A percentile compares a stretch with the other conserved stretches of the same genome.
These are phyloP conservation scores for Opeltia flavorubescens DNA, from an alignment of 495 filamentous ascomycete genomes.

Conservation along the genomic window DNA sequence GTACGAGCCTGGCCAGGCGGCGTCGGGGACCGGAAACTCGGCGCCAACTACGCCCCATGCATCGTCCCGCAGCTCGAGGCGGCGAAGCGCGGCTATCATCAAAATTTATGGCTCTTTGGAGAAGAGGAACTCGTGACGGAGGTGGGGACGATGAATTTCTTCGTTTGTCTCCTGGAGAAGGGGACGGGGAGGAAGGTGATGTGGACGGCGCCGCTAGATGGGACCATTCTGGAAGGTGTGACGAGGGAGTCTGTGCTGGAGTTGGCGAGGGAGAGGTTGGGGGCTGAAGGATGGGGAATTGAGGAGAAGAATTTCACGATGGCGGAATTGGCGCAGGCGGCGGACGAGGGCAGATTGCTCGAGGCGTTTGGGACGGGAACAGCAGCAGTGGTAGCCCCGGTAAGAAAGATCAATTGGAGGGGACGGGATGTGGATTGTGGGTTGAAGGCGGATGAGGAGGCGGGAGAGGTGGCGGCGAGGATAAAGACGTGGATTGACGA, in stretches of 20 bases:
- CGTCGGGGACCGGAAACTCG: slow-evolving; percentile 93
- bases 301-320: slow-evolving; percentile 84
- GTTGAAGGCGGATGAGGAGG: slow-evolving; percentile 62
- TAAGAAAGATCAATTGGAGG: slow-evolving; percentile 74
- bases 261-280: slow-evolving; percentile 70
- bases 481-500: slow-evolving; percentile 96
- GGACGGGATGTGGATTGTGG: slow-evolving; percentile 67
- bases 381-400: slow-evolving; percentile 59
- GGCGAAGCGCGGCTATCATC: slow-evolving; percentile 80
- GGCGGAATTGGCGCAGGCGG: slow-evolving; percentile 62
- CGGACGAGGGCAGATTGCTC: slow-evolving; percentile 69
- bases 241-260: slow-evolving; percentile 75
- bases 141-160: slow-evolving; percentile 97
- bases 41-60: slow-evolving; percentile 95
- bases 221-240: slow-evolving; percentile 93
- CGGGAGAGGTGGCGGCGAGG: slow-evolving; percentile 63
- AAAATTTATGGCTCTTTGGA: slow-evolving; percentile 95
- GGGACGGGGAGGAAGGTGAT: slow-evolving; percentile 79
- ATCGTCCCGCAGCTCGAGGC: slow-evolving; percentile 87
- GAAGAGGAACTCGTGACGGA: slow-evolving; percentile 91
- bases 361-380: slow-evolving; percentile 93
- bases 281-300: slow-evolving; percentile 75
- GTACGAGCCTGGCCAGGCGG: slow-evolving; percentile 96
- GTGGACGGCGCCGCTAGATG: slow-evolving; percentile 83
- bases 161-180: slow-evolving; percentile 65